phyloP scores from a whole-genome alignment of 805 yeast species.

The Kuraishia floccosa region DNA sequence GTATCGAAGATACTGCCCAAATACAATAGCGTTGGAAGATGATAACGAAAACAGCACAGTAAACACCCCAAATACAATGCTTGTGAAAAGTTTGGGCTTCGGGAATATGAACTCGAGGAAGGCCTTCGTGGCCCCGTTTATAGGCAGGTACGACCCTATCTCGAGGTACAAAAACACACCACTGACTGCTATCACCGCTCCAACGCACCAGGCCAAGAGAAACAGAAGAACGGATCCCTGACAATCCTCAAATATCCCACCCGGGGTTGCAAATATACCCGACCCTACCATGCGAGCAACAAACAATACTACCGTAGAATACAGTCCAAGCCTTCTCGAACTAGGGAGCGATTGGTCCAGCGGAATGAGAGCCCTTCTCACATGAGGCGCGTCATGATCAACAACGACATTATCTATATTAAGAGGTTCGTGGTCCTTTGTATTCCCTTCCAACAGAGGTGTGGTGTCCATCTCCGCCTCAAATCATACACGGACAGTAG shows the following conservation, averaged over 20 bases:
- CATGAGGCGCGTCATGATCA: no score
- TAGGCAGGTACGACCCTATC: conserved; percentile 54
- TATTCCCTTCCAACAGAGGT: no score
- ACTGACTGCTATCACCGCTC: conserved; percentile 44
- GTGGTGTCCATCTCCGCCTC: no score
- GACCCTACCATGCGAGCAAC: conserved; percentile 59
- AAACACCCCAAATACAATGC: conserved; percentile 27
- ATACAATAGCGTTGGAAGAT: conserved; percentile 33
- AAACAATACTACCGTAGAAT: conserved; percentile 48
- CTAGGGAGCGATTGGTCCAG: conserved; percentile 8
- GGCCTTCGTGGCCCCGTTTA: conserved; percentile 60
- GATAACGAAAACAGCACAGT: conserved; percentile 29
- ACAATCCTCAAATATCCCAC: conserved; percentile 45
- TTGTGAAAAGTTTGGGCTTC: conserved; percentile 33
- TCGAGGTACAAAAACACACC: conserved; percentile 54
- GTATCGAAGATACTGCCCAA: conserved; percentile 34
- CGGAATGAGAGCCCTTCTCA: conserved; percentile 11
- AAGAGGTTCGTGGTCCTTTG: no score
- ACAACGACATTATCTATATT: no score
- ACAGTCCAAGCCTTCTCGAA: conserved; percentile 34
- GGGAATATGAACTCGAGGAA: conserved; percentile 53
- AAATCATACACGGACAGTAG: no score
- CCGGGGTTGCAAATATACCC: conserved; percentile 60
- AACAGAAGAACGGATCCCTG: conserved; percentile 50
- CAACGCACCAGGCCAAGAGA: conserved; percentile 44